Evolutionary conservation across 192 early-diverging fungal genomes (phyloP), one percentile per base, ranked within the genome.

Genomic region (Obelidium mucronatum): DNA sequence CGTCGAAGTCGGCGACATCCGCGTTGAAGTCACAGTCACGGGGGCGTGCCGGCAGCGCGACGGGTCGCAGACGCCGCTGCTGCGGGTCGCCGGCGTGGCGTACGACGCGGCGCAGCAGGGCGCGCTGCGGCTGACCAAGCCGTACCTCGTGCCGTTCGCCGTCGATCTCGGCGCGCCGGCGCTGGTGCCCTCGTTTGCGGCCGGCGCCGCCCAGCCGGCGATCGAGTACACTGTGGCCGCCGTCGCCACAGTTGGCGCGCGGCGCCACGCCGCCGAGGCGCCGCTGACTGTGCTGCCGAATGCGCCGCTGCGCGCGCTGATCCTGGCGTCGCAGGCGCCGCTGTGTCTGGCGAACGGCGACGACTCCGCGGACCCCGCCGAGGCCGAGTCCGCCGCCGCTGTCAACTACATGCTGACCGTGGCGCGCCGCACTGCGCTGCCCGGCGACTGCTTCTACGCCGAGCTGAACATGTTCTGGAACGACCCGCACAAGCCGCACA

Each of bases 341-440:
- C 30, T 68, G 17, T 17, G 54, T n/a, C 8, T 72, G n/a, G 36
- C 70, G 39, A 72, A 72, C 35, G 70, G 70, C 52, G 70, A 72
- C 55, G 67, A 69, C 30, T 40, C 42, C 11, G 28, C 36, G 22
- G n/a, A 34, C 1, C 44, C 44, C 8, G n/a, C n/a, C 35, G 70
- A 55, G 24, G 70, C 55, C 55, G 67, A 69, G 17, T 40, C 42
- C 11, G 28, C 36, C n/a, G n/a, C 11, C 1, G 11, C 44, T 15
- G 26, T 72, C 51, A 72, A 72, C 70, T 72, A 34, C 36, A 13
- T 72, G 26, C 17, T 72, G 4, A 72, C 70, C 1, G 17, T 72
- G 17, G 70, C 70, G 15, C 28, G 70, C 8, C 52, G 70, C 15
- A n/a, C 34, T 52, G 70, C 59, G 15, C 55, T 72, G 17, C 24